These are phyloP conservation scores for Jaapia argillacea DNA, from an alignment of 768 basidiomycete genomes.

Conservation along the genomic window DNA sequence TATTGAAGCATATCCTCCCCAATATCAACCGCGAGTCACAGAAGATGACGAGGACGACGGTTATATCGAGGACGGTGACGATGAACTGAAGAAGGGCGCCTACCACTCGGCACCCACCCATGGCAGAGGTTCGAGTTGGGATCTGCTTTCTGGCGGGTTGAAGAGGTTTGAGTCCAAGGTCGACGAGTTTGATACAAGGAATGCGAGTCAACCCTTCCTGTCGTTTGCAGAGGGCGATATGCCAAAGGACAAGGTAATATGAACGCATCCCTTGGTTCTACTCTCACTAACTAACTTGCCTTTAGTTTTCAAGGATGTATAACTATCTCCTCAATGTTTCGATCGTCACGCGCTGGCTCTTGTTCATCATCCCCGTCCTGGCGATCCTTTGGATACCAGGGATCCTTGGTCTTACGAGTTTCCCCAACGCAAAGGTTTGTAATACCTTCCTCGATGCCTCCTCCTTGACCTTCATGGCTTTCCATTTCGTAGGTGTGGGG, in stretches of 20 bases:
- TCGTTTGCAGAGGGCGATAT: slow-evolving; percentile 53
- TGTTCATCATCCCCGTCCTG: slow-evolving; percentile 74
- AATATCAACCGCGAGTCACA: too few species aligned
- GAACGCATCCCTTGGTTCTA: neutral
- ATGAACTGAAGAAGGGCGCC: neutral
- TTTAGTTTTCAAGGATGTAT: slow-evolving; percentile 55
- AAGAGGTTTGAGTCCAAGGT: slow-evolving; percentile 43
- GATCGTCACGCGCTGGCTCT: slow-evolving; percentile 69
- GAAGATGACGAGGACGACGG: too few species aligned
- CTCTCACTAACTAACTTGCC: slow-evolving; percentile 1
- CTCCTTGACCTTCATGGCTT: neutral
- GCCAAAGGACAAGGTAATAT: slow-evolving; percentile 42
- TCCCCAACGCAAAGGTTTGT: slow-evolving; percentile 40
- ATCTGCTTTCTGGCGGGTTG: slow-evolving; percentile 37
- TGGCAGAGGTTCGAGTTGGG: slow-evolving; percentile 35
- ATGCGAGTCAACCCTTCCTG: slow-evolving; percentile 40
- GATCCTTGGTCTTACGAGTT: slow-evolving; percentile 52
- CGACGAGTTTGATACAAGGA: slow-evolving; percentile 46
- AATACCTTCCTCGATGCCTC: slow-evolving; percentile 6
- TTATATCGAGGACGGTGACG: neutral
- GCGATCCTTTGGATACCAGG: slow-evolving; percentile 64
- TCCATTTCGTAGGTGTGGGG: slow-evolving; percentile 54
- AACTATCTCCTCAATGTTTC: slow-evolving; percentile 67
- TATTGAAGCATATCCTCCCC: too few species aligned
- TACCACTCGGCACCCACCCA: neutral